Evolutionary conservation across 2,329 filamentous ascomycete species (phyloP), one percentile per base, ranked within the genome.

Genomic region (Penicillium decumbens): DNA sequence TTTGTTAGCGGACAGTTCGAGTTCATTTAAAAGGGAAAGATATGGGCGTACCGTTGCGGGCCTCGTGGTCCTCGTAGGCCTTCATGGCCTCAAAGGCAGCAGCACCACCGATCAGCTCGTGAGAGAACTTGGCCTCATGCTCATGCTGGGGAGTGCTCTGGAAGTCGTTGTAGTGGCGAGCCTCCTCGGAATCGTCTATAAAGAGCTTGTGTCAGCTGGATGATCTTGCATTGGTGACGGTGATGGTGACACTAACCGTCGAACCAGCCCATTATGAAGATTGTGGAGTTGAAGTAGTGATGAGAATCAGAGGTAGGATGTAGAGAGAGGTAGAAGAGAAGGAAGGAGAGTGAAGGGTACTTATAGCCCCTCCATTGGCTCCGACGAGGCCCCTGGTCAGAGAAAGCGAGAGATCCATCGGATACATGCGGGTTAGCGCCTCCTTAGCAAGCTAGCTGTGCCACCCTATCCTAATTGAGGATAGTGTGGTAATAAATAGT

Each of bases 61-160:
- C 83, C 72, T 89, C 85, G 62, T 80, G 77, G 65, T 89, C 81
- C 72, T 91, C 87, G 64, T 85, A 91, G 27, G 85, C 75, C 77
- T 89, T 89, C 79, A 91, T 86, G 61, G 84, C 88, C 60, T 84
- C 84, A 67, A 89, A 93, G 55, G 84, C 82, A 45, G 87, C 88
- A 47, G 83, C 88, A 55, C 87, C 87, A 54, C 84, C 87, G 47
- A 93, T 69, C 45, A 89, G 66, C 75, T 93, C 88, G 71, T 93
- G 88, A 61, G 79, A 79, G 63, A 87, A 73, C 63, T 79, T 80
- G 57, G 80, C 76, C 69, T 88, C 71, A 72, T 88, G 33, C 15
- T 23, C 8, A 18, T 9, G 33, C 9, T 3, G 77, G 9, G 51
- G 53, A 30, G 48, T 50, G 15, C 44, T 20, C 30, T 41, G 51